phyloP scores from a whole-genome alignment of 2,329 filamentous ascomycete species.

The Penicillium freii region DNA sequence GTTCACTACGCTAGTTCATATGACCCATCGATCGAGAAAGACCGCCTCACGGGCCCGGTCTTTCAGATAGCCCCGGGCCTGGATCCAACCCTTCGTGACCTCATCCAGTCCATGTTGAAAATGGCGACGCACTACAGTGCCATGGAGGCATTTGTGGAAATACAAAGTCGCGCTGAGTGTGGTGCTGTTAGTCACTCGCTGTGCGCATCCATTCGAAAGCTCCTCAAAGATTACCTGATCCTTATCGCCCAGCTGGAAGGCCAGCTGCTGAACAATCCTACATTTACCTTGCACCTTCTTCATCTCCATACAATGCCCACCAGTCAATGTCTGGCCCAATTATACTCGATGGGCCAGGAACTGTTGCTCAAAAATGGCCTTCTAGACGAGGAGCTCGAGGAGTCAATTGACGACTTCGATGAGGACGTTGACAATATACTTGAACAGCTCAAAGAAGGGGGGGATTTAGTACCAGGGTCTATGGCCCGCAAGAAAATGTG shows the following conservation, averaged over 20 bases:
- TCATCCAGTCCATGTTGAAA: slow-evolving; percentile 83
- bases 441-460: slow-evolving; percentile 82
- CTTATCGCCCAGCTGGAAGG: slow-evolving; percentile 91
- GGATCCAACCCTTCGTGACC: slow-evolving; percentile 85
- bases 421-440: slow-evolving; percentile 85
- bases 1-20: slow-evolving; percentile 82
- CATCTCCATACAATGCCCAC: slow-evolving; percentile 90
- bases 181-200: slow-evolving; percentile 93
- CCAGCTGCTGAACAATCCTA: slow-evolving; percentile 82
- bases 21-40: slow-evolving; percentile 79
- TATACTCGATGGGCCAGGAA: slow-evolving; percentile 85
- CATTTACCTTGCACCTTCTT: slow-evolving; percentile 88
- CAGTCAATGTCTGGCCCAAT: slow-evolving; percentile 83
- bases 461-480: slow-evolving; percentile 73
- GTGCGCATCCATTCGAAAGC: slow-evolving; percentile 88
- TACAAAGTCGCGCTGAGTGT: slow-evolving; percentile 89
- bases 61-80: slow-evolving; percentile 79
- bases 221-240: slow-evolving; percentile 89
- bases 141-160: slow-evolving; percentile 87
- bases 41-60: slow-evolving; percentile 75
- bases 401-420: slow-evolving; percentile 71
- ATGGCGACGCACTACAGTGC: slow-evolving; percentile 93
- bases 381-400: slow-evolving; percentile 69
- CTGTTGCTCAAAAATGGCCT: slow-evolving; percentile 84
- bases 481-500: slow-evolving; percentile 87